Conservation (phyloP, 805 yeast genomes). For the Yamadazyma scolyti region DNA sequence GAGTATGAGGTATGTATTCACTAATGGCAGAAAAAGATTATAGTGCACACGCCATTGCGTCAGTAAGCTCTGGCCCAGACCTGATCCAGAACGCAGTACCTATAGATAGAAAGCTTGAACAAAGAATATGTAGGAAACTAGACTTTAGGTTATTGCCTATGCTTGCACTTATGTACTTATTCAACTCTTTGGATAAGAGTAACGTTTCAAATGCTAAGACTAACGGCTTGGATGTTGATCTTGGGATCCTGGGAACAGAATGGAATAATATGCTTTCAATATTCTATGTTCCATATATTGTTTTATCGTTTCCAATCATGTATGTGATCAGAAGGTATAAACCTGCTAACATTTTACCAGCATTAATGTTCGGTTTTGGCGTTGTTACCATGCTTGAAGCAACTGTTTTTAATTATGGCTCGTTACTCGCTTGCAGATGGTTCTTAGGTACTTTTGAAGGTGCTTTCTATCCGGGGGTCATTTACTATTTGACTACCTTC, state of each 20-base stretch:
- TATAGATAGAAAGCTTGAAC: no score
- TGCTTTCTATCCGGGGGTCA: slow-evolving; percentile 33
- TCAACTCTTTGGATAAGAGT: slow-evolving; percentile 24
- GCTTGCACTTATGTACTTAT: not conserved
- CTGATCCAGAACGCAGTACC: no score
- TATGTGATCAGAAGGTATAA: not conserved
- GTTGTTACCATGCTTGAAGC: slow-evolving; percentile 18
- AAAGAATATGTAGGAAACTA: not conserved
- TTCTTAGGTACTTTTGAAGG: slow-evolving; percentile 30
- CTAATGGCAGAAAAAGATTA: no score
- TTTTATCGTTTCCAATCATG: not conserved
- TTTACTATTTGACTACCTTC: slow-evolving; percentile 29
- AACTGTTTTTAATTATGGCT: slow-evolving; percentile 38
- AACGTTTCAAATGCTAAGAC: slow-evolving; percentile 48
- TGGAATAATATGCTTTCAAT: slow-evolving; percentile 20
- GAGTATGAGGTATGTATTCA: no score
- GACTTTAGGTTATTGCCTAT: not conserved
- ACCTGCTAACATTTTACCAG: not conserved
- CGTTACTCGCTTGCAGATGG: slow-evolving; percentile 26
- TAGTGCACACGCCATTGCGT: no score
- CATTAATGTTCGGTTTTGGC: not conserved
- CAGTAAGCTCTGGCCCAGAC: no score
- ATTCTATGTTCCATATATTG: not conserved
- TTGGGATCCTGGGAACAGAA: slow-evolving; percentile 34
- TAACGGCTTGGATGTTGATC: slow-evolving; percentile 37